Percentiles rank a stretch among this genome's conserved stretches.
Evolutionary conservation across 768 basidiomycete species (phyloP).

Genomic region (Termitomyces sp.): DNA sequence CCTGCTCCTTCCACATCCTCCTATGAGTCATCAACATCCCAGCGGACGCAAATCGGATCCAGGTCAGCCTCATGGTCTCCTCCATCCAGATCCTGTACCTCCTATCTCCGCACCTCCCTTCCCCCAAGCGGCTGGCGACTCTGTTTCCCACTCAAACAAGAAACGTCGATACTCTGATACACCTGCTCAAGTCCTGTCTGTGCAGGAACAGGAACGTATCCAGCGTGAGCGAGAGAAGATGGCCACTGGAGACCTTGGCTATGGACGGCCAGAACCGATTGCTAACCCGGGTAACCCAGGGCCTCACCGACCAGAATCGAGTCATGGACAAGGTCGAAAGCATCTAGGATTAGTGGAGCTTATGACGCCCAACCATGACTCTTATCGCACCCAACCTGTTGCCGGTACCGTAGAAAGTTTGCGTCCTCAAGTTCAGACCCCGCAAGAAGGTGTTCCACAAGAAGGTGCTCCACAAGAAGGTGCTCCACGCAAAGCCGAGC

Average conservation of each 20-base stretch:
- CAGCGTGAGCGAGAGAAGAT: constrained; percentile 26
- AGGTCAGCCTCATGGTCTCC: constrained; percentile 11
- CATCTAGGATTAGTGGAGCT: constrained; percentile 10
- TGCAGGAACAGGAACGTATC: constrained; percentile 23
- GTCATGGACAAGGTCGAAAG: constrained; percentile 13
- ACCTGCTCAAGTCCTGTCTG: constrained; percentile 18
- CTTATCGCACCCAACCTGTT: not conserved
- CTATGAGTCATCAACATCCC: constrained; percentile 1
- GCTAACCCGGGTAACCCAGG: not conserved
- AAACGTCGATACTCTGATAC: constrained; percentile 40
- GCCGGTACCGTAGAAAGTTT: not conserved
- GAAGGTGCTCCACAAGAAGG: not conserved
- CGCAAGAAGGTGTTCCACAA: not conserved
- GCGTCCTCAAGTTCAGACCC: not conserved
- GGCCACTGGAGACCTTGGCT: constrained; percentile 25
- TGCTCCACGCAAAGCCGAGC: not conserved
- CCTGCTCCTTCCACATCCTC: constrained; percentile 4
- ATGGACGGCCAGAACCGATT: constrained; percentile 23
- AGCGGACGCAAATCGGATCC: constrained; percentile 14
- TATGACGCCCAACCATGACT: constrained; percentile 6
- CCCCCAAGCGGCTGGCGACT: not conserved
- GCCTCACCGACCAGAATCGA: constrained; percentile 20
- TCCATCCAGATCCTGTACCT: constrained; percentile 8
- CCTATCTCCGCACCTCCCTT: constrained; percentile 7
- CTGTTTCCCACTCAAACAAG: constrained; percentile 25